These are phyloP conservation scores for Eremothecium gossypii DNA, from an alignment of 1,139 yeast genomes.

Conservation along the genomic window DNA sequence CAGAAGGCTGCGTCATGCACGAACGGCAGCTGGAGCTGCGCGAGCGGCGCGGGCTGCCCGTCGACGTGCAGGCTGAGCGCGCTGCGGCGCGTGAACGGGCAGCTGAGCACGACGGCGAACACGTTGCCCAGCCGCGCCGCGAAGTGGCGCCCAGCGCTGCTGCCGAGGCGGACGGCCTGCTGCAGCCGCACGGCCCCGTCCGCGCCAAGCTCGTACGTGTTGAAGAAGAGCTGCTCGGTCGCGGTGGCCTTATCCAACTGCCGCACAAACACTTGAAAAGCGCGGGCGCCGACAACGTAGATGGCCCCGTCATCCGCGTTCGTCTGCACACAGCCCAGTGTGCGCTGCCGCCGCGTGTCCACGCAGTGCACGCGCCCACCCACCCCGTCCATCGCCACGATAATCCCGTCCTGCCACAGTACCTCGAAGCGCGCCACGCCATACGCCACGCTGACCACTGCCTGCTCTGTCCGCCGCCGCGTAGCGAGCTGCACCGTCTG, in stretches of 20 bases:
- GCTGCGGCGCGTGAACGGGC: neutral
- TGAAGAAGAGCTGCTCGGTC: conserved; percentile 4
- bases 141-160: neutral
- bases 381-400: conserved; percentile 8
- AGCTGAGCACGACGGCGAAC: conserved; percentile 5
- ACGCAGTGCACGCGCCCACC: conserved; percentile 11
- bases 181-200: neutral
- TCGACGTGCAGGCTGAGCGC: neutral
- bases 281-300: neutral
- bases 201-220: conserved; percentile 3
- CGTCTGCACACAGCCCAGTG: conserved; percentile 10
- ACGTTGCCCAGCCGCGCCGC: neutral
- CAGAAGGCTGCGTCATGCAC: neutral
- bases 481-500: neutral
- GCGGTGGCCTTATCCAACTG: conserved; percentile 9
- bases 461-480: neutral
- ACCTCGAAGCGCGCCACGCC: conserved; percentile 5
- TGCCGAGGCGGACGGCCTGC: neutral
- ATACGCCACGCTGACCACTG: conserved; percentile 4
- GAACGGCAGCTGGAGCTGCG: neutral
- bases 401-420: conserved; percentile 4
- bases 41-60: neutral
- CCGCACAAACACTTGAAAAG: conserved; percentile 7
- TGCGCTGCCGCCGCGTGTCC: conserved; percentile 9
- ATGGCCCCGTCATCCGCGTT: neutral